Evolutionary conservation across 805 yeast species (phyloP), one percentile per base, ranked within the genome.

Genomic region (Wickerhamiella sergipiensis): DNA sequence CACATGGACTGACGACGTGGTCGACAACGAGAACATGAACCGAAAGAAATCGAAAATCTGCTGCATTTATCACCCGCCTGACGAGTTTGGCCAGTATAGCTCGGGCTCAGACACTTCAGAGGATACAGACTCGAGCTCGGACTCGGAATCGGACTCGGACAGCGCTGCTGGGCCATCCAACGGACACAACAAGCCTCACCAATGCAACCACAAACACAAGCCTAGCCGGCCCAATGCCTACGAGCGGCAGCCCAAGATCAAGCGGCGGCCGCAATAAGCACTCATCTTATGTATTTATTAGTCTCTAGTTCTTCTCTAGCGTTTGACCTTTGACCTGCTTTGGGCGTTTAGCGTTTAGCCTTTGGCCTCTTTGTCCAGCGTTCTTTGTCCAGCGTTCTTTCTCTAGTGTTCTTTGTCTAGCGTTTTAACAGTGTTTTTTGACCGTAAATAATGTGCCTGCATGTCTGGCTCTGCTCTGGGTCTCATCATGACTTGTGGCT

Each of bases 11-110:
- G 85, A 83, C 38, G 95, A 81, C 45, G 89, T 86, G 3, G 74
- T 92, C 4, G 97, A 90, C 64, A 90, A 90, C 64, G 98, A 90
- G 67, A 67, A 84, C 62, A 72, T 92, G 84, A 77, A 83, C 61
- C 85, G 79, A 69, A 92, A 92, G 70, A 88, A 87, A 63, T 78
- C 95, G 12, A 90, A 90, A 66, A 83, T 71, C 83, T 89, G 71
- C 92, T 96, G 51, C 80, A 85, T 70, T n/a, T 69, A 60, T 55
- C 70, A 67, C 50, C 66, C 66, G 18, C 60, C 58, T 23, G 57
- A 71, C 55, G 40, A 36, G 19, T 36, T 36, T 13, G 40, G 62
- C 69, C 59, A 36, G 40, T 36, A 36, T 13, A 36, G 40, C 40
- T 36, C 40, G 63, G 68, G 50, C 9, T 71, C 64, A 40, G 72